Percentiles rank a stretch among this genome's conserved stretches.
These are phyloP conservation scores for Patellaria atrata DNA, from an alignment of 495 filamentous ascomycete species.

Conservation along the genomic window DNA sequence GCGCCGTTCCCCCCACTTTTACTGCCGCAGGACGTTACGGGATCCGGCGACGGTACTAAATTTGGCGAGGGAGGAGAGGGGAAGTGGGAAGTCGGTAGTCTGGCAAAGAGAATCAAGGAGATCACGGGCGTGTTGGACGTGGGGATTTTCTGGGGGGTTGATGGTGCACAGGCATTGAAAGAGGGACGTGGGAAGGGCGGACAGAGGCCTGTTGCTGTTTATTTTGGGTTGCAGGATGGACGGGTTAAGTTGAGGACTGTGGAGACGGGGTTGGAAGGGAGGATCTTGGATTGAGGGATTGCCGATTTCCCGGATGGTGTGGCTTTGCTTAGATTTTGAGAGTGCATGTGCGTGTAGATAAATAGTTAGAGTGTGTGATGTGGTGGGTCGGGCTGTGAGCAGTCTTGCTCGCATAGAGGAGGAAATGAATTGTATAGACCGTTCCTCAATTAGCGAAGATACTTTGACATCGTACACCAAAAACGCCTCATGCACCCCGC, in stretches of 20 bases:
- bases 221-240: conserved; percentile 85
- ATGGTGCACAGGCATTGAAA: conserved; percentile 51
- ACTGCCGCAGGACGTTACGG: conserved; percentile 41
- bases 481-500: too few species aligned
- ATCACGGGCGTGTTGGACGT: conserved; percentile 85
- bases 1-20: conserved; percentile 67
- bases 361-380: too few species aligned
- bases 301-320: too few species aligned
- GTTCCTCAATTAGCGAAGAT: too few species aligned
- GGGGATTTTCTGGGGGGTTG: conserved; percentile 71
- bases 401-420: too few species aligned
- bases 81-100: conserved; percentile 52
- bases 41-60: conserved; percentile 21
- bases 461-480: too few species aligned
- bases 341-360: too few species aligned
- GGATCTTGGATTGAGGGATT: too few species aligned
- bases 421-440: too few species aligned
- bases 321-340: too few species aligned
- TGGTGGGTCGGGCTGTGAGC: too few species aligned
- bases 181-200: conserved; percentile 41
- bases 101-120: conserved; percentile 58
- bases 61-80: conserved; percentile 34
- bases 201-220: conserved; percentile 83
- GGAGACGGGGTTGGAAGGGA: too few species aligned
- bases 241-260: conserved; percentile 20